Evolutionary conservation across 2,329 filamentous ascomycete species (phyloP), one percentile per base, ranked within the genome.

Genomic region (Penicillium sp.): DNA sequence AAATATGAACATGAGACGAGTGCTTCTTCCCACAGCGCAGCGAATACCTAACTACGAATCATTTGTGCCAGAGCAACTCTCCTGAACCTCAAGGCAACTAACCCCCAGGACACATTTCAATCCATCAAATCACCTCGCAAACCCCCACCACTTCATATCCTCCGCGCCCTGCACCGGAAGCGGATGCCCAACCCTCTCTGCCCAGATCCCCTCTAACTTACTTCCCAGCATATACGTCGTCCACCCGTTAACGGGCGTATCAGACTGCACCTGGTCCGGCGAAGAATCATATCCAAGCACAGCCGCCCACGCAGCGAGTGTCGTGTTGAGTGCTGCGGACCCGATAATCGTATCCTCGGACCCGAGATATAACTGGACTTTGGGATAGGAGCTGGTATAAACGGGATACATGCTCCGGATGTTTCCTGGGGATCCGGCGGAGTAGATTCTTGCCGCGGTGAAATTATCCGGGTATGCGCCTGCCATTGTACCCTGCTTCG

Each of bases 91-190:
- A n/a, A n/a, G n/a, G n/a, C n/a, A n/a, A n/a, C n/a, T n/a, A n/a
- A n/a, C n/a, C n/a, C n/a, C n/a, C n/a, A n/a, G n/a, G n/a, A n/a
- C n/a, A n/a, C n/a, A n/a, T n/a, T n/a, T n/a, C n/a, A n/a, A n/a
- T n/a, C n/a, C n/a, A 31, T 5, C 48, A 31, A 15, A 41, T 41
- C 46, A 57, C 29, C 19, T 15, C 23, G 57, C 29, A 54, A 60
- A 60, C 23, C 57, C 57, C 57, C 57, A 60, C 57, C 57, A 60
- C 41, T 46, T 23, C 57, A 60, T 60, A 60, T 60, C 57, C 3
- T 48, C 13, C 5, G 47, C 50, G 31, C 50, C 57, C 50, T 60
- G 57, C 19, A 41, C 47, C 4, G 38, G 21, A 17, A 60, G 41
- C 3, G 57, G 48, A 31, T 60, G 50, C n/a, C 57, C 57, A 13